phyloP scores from a whole-genome alignment of 768 basidiomycete genomes.

The Rhizopogon vinicolor region DNA sequence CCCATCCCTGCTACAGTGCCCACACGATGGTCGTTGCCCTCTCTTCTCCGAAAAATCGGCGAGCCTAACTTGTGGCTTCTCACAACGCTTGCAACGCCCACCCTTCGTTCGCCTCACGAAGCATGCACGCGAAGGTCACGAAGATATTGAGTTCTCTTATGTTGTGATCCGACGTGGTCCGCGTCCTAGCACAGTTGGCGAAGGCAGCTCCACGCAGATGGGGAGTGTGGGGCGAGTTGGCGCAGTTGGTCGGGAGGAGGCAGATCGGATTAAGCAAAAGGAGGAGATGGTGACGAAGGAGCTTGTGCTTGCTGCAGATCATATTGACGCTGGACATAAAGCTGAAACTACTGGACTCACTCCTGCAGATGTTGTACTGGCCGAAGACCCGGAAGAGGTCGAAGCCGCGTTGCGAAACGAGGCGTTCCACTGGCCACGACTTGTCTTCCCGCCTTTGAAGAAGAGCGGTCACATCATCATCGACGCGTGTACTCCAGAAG shows the following conservation, averaged over 20 bases:
- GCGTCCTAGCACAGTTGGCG: slow-evolving; percentile 41
- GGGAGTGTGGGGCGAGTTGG: slow-evolving; percentile 22
- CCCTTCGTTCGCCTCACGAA: slow-evolving; percentile 84
- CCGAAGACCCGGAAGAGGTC: slow-evolving; percentile 28
- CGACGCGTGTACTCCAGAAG: slow-evolving; percentile 82
- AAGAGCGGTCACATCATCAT: slow-evolving; percentile 87
- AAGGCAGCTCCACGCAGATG: not conserved
- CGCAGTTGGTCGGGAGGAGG: slow-evolving; percentile 24
- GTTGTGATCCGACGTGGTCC: slow-evolving; percentile 79
- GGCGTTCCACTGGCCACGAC: slow-evolving; percentile 85
- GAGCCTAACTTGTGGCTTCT: slow-evolving; percentile 72
- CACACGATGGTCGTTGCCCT: slow-evolving; percentile 86
- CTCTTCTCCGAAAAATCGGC: slow-evolving; percentile 52
- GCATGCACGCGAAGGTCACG: slow-evolving; percentile 79
- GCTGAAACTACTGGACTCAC: not conserved
- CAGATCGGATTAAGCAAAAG: slow-evolving; percentile 19
- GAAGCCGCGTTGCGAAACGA: slow-evolving; percentile 60
- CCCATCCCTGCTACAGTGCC: slow-evolving; percentile 52
- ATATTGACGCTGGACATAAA: not conserved
- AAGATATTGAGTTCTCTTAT: slow-evolving; percentile 88
- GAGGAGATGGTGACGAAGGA: slow-evolving; percentile 18
- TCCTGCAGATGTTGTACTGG: slow-evolving; percentile 6
- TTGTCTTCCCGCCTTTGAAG: slow-evolving; percentile 91
- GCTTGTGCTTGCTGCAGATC: slow-evolving; percentile 17
- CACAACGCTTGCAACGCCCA: slow-evolving; percentile 85